These are phyloP conservation scores for Dissophora ornata DNA, from an alignment of 192 early-diverging fungal genomes.

Conservation along the genomic window DNA sequence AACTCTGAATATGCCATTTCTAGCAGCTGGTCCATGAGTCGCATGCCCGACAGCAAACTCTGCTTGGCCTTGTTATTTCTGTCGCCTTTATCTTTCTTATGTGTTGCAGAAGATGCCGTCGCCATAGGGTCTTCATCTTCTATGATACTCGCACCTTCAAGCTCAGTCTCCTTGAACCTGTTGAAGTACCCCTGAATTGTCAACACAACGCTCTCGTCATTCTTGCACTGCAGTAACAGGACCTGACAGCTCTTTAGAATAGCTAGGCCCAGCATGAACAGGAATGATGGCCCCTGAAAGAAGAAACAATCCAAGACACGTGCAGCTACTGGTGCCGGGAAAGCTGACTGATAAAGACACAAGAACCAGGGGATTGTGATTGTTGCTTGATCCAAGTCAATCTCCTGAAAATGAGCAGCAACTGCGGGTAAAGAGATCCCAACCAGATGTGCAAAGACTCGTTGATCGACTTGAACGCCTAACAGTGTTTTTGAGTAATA, in stretches of 20 bases:
- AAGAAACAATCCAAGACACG: slow-evolving; percentile 49
- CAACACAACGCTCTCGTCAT: slow-evolving; percentile 34
- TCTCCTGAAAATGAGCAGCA: slow-evolving; percentile 21
- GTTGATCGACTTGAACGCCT: slow-evolving; percentile 41
- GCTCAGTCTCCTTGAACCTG: slow-evolving; percentile 5
- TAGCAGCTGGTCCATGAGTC: slow-evolving; percentile 28
- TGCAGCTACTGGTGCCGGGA: slow-evolving; percentile 10
- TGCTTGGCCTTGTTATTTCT: background rate
- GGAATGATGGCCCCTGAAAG: slow-evolving; percentile 22
- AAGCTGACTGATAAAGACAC: slow-evolving; percentile 31
- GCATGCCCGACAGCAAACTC: background rate
- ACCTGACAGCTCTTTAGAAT: slow-evolving; percentile 42
- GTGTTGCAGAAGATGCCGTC: background rate
- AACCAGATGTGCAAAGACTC: slow-evolving; percentile 38
- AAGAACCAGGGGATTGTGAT: slow-evolving; percentile 50
- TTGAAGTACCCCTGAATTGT: slow-evolving; percentile 37
- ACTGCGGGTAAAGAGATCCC: slow-evolving; percentile 20
- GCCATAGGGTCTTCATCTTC: background rate
- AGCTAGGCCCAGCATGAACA: slow-evolving; percentile 44
- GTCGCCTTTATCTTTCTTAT: slow-evolving; percentile 1
- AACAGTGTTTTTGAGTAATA: slow-evolving; percentile 39
- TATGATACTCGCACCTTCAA: background rate
- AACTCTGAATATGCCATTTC: slow-evolving; percentile 29
- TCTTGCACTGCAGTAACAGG: slow-evolving; percentile 22
- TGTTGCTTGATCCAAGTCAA: slow-evolving; percentile 41